A percentile compares a stretch with the other conserved stretches of the same genome.
Conservation (phyloP, 176 grass and related monocot genomes). For the Aechmea fasciata region DNA sequence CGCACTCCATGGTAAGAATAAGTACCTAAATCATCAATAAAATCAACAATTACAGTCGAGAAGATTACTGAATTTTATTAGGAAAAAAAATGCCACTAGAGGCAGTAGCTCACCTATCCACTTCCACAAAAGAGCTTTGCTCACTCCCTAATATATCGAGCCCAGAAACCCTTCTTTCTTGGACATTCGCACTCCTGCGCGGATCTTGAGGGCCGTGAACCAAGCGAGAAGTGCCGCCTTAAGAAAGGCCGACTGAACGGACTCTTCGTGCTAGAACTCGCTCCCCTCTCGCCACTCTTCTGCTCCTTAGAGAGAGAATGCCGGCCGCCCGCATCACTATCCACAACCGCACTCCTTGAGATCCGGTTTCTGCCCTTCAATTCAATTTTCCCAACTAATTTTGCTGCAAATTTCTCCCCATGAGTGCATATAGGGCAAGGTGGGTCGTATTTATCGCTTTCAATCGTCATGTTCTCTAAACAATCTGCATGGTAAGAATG, state of each 20-base stretch:
- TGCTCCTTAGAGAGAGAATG: conserved; percentile 20
- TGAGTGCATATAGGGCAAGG: conserved; percentile 52
- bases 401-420: conserved; percentile 43
- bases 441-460: conserved; percentile 63
- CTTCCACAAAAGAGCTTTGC: neutral
- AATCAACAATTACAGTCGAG: too few species aligned
- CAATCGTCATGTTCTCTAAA: conserved; percentile 56
- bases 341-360: conserved; percentile 31
- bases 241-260: conserved; percentile 44
- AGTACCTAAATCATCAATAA: too few species aligned
- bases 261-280: conserved; percentile 50
- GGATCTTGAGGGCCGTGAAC: conserved; percentile 28
- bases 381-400: conserved; percentile 39
- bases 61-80: neutral
- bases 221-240: conserved; percentile 49
- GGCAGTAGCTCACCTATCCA: conserved; percentile 9
- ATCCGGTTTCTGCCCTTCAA: conserved; percentile 21
- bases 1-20: too few species aligned
- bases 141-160: conserved; percentile 37
- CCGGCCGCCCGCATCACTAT: neutral
- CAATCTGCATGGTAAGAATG: conserved; percentile 65
- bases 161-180: conserved; percentile 75
- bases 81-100: neutral
- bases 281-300: conserved; percentile 20
- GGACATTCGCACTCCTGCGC: conserved; percentile 21